Evolutionary conservation across 495 filamentous ascomycete genomes (phyloP), one percentile per base, ranked within the genome.

Genomic region (Penicillium atrosanguineum): DNA sequence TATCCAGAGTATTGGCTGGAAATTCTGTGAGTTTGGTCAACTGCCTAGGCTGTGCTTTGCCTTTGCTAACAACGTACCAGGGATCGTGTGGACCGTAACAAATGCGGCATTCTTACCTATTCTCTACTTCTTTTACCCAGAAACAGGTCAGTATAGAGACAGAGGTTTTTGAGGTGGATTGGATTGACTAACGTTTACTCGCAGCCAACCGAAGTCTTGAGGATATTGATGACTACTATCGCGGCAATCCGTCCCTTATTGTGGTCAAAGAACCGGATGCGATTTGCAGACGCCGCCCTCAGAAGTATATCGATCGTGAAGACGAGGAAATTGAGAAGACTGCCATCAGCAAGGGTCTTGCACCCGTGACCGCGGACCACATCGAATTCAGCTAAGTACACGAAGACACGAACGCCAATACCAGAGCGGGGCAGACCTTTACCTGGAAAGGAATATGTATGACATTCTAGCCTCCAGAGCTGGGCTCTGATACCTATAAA

Each of bases 121-220:
- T 25, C 76, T 85, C 18, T 87, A 82, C 56, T 77, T 86, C 54
- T 77, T 86, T 44, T 85, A 82, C 54, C 83, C 82, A 1, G 84
- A 87, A 59, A 85, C 83, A 23, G 72, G 65, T 70, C 18, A 14
- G 61, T 57, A 20, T 38, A 4, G 16, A 21, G 20, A 20, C 41
- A 20, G 15, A 21, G 18, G 12, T 16, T 44, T 7, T 5, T 7
- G 0, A 42, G n/a, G n/a, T n/a, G n/a, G n/a, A 9, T 3, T 23
- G 19, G 4, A 25, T 12, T 20, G 4, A 21, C 11, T 14, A 23
- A 12, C 20, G 4, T 18, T 12, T 12, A 7, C 18, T 11, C 1
- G 51, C 60, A 58, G 67, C 72, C 29, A 78, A 77, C 56, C 69
- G 76, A 6, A 71, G 62, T 34, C 62, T 80, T 0, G 76, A 78